A percentile compares a stretch with the other conserved stretches of the same genome.
Conservation (phyloP, 306 rosid genomes). For the Prosopis cineraria region DNA sequence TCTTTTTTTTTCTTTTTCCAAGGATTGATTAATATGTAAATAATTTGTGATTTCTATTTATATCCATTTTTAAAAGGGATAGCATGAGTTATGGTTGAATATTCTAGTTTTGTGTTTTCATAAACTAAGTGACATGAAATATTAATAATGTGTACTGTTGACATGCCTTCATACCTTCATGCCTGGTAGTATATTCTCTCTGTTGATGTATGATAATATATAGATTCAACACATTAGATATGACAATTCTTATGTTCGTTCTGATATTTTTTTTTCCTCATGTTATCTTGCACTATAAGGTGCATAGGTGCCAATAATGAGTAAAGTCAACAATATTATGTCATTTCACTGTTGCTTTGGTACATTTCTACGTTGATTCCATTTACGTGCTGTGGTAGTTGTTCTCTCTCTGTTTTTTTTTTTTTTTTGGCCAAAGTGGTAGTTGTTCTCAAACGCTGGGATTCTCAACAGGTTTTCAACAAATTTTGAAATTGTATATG, state of each 20-base stretch:
- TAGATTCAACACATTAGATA: neutral
- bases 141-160: neutral
- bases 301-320: neutral
- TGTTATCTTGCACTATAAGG: neutral
- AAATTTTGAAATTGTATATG: neutral
- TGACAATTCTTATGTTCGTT: neutral
- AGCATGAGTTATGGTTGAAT: neutral
- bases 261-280: neutral
- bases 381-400: neutral
- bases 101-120: conserved; percentile 20
- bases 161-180: neutral
- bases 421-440: neutral
- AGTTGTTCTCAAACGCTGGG: neutral
- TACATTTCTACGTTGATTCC: neutral
- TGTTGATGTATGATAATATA: neutral
- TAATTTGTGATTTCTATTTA: neutral
- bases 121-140: conserved; percentile 1
- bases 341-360: neutral
- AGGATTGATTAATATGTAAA: conserved; percentile 3
- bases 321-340: neutral
- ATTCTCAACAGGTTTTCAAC: neutral
- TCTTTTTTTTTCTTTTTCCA: neutral
- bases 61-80: neutral
- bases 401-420: too few relatives aligned
- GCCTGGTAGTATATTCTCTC: neutral